Evolutionary conservation across 2,329 filamentous ascomycete species (phyloP).

Genomic region (Zopfia rhizophila): DNA sequence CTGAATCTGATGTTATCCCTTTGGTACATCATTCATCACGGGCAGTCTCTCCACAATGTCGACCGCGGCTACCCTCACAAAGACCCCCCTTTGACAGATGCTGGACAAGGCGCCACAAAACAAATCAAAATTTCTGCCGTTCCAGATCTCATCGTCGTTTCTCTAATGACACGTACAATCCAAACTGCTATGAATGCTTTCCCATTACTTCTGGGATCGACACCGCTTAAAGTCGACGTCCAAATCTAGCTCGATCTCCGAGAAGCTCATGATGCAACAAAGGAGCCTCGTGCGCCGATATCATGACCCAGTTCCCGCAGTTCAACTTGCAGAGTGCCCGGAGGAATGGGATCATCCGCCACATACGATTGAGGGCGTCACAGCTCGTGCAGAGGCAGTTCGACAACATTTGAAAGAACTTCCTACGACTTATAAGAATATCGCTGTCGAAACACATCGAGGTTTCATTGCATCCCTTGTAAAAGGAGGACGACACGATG

Average conservation of each 20-base stretch:
- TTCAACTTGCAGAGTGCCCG: conserved; percentile 28
- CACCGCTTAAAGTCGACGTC: conserved; percentile 8
- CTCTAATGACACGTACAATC: conserved; percentile 36
- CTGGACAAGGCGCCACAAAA: conserved; percentile 22
- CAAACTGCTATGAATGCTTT: conserved; percentile 35
- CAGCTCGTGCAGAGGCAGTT: conserved; percentile 25
- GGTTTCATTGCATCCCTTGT: conserved; percentile 30
- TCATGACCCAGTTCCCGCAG: conserved; percentile 22
- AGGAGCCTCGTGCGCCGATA: conserved; percentile 20
- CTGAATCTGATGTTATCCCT: not conserved
- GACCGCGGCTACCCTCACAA: conserved; percentile 22
- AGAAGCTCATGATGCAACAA: conserved; percentile 34
- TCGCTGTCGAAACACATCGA: conserved; percentile 31
- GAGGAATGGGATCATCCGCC: conserved; percentile 29
- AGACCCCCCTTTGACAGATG: conserved; percentile 32
- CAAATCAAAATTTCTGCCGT: conserved; percentile 10
- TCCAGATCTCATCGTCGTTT: conserved; percentile 35
- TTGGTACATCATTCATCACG: conserved; percentile 33
- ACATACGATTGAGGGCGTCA: conserved; percentile 19
- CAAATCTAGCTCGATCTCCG: conserved; percentile 36
- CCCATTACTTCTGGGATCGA: conserved; percentile 13
- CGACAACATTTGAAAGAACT: conserved; percentile 22
- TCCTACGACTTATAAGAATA: conserved; percentile 17
- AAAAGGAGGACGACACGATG: conserved; percentile 25
- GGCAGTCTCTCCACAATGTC: conserved; percentile 34